phyloP scores from a whole-genome alignment of 1,284 basidiomycete species.

The Ceratobasidium sp. region DNA sequence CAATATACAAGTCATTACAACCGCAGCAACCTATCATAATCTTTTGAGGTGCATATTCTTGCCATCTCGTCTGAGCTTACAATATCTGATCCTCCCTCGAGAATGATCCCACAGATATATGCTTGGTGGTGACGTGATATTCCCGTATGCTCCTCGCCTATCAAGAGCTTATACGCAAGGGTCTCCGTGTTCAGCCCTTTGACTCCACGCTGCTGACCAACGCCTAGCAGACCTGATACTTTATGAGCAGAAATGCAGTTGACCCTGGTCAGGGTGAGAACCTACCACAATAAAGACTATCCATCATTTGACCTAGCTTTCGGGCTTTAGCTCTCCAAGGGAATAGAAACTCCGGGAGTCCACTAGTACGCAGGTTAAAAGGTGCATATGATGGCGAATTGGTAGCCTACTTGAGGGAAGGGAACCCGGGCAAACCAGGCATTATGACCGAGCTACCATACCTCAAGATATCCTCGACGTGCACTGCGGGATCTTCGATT shows the following conservation, averaged over 20 bases:
- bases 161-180: slow-evolving; percentile 18
- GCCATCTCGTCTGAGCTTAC: not conserved
- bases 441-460: not conserved
- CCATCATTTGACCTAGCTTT: not conserved
- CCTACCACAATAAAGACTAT: slow-evolving; percentile 15
- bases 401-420: not conserved
- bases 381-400: not conserved
- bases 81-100: slow-evolving; percentile 27
- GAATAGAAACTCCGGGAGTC: not conserved
- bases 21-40: not conserved
- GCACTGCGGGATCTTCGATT: not conserved
- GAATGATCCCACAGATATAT: not conserved
- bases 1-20: not conserved
- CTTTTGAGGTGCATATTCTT: not conserved
- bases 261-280: not conserved
- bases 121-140: slow-evolving; percentile 9
- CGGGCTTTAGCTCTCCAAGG: slow-evolving; percentile 16
- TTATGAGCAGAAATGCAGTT: not conserved
- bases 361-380: not conserved
- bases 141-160: not conserved
- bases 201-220: slow-evolving; percentile 5
- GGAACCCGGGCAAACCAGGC: not conserved
- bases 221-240: not conserved
- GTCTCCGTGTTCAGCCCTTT: slow-evolving; percentile 11
- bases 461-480: not conserved